These are phyloP conservation scores for Saitozyma sp. DNA, from an alignment of 768 basidiomycete species.

Conservation along the genomic window DNA sequence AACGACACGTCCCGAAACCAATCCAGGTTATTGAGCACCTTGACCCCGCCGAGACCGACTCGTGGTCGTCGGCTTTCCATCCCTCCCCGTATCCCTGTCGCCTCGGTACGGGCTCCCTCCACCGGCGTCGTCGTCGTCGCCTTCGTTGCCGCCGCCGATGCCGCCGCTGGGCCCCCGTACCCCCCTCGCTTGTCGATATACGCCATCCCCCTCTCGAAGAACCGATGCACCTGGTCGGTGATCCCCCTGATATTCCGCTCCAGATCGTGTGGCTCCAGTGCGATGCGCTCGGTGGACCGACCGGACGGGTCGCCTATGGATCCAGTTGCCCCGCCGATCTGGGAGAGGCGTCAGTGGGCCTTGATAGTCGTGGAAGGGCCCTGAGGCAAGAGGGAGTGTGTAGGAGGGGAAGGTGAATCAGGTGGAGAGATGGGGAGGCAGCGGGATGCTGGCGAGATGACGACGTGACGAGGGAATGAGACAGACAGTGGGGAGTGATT, in stretches of 20 bases:
- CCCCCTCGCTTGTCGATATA: constrained; percentile 58
- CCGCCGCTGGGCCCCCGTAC: not conserved
- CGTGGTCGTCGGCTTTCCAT: not conserved
- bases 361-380: no score
- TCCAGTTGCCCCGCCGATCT: constrained; percentile 97
- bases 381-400: no score
- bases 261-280: constrained; percentile 64
- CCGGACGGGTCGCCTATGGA: constrained; percentile 97
- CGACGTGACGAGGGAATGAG: no score
- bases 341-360: not conserved
- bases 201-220: constrained; percentile 66
- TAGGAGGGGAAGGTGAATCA: not conserved
- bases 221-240: constrained; percentile 64
- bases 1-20: constrained; percentile 76
- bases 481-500: no score
- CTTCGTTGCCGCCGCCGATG: constrained; percentile 1
- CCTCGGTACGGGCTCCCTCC: no score
- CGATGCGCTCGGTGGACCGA: constrained; percentile 73
- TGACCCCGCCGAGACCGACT: constrained; percentile 34
- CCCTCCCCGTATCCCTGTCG: no score
- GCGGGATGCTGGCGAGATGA: no score
- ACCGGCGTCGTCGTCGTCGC: constrained; percentile 4
- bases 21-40: constrained; percentile 66
- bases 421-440: no score
- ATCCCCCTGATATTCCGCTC: constrained; percentile 68